These are phyloP conservation scores for Arabis hirsuta DNA, from an alignment of 345 rosid genomes.

Conservation along the genomic window DNA sequence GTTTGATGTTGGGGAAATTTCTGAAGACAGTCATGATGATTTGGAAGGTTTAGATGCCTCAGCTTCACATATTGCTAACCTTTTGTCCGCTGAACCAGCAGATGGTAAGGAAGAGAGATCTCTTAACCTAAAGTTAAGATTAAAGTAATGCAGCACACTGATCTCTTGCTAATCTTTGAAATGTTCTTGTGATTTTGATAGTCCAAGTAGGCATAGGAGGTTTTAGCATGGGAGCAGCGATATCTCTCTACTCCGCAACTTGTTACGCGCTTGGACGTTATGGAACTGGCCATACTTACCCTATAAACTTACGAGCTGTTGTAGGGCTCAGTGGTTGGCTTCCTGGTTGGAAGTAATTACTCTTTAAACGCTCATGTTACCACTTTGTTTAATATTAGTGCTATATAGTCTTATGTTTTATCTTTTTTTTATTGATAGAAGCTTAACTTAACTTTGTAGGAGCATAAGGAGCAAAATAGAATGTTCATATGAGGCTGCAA, in stretches of 20 bases:
- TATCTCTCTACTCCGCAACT: conserved; percentile 84
- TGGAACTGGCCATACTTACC: conserved; percentile 69
- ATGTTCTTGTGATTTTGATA: conserved; percentile 40
- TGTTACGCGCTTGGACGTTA: conserved; percentile 71
- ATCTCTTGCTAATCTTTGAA: conserved; percentile 17
- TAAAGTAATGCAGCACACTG: neutral
- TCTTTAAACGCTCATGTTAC: conserved; percentile 6
- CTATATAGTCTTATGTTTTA: neutral
- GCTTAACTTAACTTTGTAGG: conserved; percentile 45
- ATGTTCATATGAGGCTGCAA: conserved; percentile 64
- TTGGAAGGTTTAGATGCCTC: conserved; percentile 91
- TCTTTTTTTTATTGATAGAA: conserved; percentile 1
- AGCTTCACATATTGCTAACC: conserved; percentile 86
- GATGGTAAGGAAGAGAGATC: conserved; percentile 58
- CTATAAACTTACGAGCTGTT: conserved; percentile 61
- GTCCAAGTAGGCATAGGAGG: conserved; percentile 93
- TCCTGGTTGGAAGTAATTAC: conserved; percentile 74
- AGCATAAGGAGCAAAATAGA: conserved; percentile 61
- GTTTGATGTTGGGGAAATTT: conserved; percentile 88
- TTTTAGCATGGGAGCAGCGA: conserved; percentile 95
- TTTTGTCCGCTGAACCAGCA: conserved; percentile 86
- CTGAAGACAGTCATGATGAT: conserved; percentile 85
- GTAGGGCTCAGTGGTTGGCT: conserved; percentile 89
- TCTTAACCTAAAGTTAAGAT: no score
- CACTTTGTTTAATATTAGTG: neutral